Percentiles rank a stretch among this genome's conserved stretches.
Conservation (phyloP, 352 stramenopile species). For the Phytophthora aleatoria region DNA sequence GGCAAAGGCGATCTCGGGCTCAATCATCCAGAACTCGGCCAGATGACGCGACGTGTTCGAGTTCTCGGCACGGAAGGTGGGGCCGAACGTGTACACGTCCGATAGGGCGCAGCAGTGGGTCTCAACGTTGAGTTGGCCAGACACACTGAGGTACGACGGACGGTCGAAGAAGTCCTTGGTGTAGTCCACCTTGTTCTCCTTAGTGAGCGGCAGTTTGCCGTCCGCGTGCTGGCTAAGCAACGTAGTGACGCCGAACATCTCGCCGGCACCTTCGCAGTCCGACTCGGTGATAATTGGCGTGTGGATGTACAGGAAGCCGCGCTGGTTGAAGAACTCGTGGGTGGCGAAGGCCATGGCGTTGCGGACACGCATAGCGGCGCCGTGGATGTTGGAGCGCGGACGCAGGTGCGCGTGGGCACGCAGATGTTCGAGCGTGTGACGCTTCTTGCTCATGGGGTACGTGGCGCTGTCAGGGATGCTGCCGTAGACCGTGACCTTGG, state of each 20-base stretch:
- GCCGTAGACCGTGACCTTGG: constrained; percentile 86
- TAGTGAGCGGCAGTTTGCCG: constrained; percentile 66
- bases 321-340: constrained; percentile 94
- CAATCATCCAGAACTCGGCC: constrained; percentile 99
- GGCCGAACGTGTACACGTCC: constrained; percentile 98
- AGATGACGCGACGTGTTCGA: constrained; percentile 98
- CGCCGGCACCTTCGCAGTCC: constrained; percentile 98
- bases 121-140: constrained; percentile 97
- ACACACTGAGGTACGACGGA: constrained; percentile 92
- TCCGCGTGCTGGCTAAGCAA: constrained; percentile 85
- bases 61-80: constrained; percentile 99
- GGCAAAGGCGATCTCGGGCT: constrained; percentile 93
- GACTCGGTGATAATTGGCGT: constrained; percentile 95
- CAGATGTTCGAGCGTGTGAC: constrained; percentile 94
- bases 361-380: constrained; percentile 91
- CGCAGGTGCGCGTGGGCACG: constrained; percentile 93
- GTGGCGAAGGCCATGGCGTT: constrained; percentile 94
- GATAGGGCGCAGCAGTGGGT: constrained; percentile 90
- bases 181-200: constrained; percentile 87
- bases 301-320: constrained; percentile 95
- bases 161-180: constrained; percentile 92
- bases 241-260: constrained; percentile 96
- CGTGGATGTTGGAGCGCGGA: constrained; percentile 91
- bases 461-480: constrained; percentile 81
- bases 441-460: constrained; percentile 95